Evolutionary conservation across 2,329 filamentous ascomycete genomes (phyloP), one percentile per base, ranked within the genome.

Genomic region (Cladosporium sp.): DNA sequence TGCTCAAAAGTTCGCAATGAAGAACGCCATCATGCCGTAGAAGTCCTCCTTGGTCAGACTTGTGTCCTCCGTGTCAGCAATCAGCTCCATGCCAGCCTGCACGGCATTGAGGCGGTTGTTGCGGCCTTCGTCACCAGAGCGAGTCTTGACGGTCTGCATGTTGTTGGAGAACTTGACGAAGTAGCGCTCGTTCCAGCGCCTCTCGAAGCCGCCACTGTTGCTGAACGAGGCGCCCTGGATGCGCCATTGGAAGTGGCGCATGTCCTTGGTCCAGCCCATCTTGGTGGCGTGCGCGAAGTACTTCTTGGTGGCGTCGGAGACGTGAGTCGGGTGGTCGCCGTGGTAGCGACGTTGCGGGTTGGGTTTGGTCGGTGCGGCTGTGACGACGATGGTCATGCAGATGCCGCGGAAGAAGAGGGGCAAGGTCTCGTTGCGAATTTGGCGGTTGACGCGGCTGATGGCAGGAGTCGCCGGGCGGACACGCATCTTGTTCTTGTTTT

Each of bases 371-470:
- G 37, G 37, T 5, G 11, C 37, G 8, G 37, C 7, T 7, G 17
- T 8, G 37, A 39, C 37, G 27, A 32, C 17, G 18, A 44, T 22
- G 30, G n/a, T 44, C 17, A 34, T 7, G 12, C 19, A 13, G 42
- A 36, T 24, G 20, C 15, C 27, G 34, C 22, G 20, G n/a, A 39
- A 43, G 17, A 27, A 43, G 43, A 54, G 18, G 3, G 49, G 49
- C 17, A 51, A 11, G 22, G 32, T 36, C 19, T 51, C 49, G 11
- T 15, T 30, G 18, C 49, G 41, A 12, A 44, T 19, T 18, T 40
- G 22, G n/a, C 15, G 15, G 24, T 7, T 36, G 34, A 32, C 20
- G 2, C 24, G 41, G 34, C 49, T 32, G 36, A 51, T 45, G 17
- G 36, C 15, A 18, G 49, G 49, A 11, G 29, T 19, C 7, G 20